Percentiles rank a stretch among this genome's conserved stretches.
Evolutionary conservation across 495 filamentous ascomycete species (phyloP).

Genomic region (Tuber aestivum): DNA sequence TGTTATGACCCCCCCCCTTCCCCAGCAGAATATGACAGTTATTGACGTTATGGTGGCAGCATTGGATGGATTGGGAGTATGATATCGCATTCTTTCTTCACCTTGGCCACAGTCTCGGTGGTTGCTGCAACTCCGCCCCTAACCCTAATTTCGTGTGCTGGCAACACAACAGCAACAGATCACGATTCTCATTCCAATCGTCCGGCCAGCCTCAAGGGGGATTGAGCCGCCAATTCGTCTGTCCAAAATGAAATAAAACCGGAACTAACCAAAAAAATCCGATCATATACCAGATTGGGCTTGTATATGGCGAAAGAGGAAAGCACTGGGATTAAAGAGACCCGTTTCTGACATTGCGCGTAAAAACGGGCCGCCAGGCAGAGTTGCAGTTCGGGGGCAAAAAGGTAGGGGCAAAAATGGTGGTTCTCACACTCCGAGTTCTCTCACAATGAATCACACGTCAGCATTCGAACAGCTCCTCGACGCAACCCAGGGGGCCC

Average conservation of each 20-base stretch:
- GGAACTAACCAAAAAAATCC: neutral
- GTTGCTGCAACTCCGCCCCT: neutral
- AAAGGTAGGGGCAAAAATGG: neutral
- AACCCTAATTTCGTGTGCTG: slow-evolving; percentile 2
- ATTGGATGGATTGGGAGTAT: neutral
- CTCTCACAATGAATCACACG: neutral
- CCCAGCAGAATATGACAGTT: neutral
- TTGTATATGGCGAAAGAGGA: neutral
- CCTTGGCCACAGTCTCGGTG: neutral
- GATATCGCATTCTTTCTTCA: neutral
- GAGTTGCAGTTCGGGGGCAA: neutral
- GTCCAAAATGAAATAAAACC: neutral
- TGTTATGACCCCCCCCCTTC: neutral
- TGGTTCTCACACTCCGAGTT: neutral
- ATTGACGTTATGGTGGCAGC: neutral
- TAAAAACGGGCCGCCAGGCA: neutral
- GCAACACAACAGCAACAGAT: slow-evolving; percentile 2
- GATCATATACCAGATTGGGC: neutral
- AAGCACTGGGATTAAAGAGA: neutral
- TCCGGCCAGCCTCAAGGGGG: neutral
- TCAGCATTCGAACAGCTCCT: slow-evolving; percentile 1
- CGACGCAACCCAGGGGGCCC: neutral
- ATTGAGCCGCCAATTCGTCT: neutral
- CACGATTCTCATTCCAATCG: neutral
- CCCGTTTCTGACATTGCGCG: neutral